Evolutionary conservation across 2,329 filamentous ascomycete genomes (phyloP).

Genomic region (Nothophoma quercina): DNA sequence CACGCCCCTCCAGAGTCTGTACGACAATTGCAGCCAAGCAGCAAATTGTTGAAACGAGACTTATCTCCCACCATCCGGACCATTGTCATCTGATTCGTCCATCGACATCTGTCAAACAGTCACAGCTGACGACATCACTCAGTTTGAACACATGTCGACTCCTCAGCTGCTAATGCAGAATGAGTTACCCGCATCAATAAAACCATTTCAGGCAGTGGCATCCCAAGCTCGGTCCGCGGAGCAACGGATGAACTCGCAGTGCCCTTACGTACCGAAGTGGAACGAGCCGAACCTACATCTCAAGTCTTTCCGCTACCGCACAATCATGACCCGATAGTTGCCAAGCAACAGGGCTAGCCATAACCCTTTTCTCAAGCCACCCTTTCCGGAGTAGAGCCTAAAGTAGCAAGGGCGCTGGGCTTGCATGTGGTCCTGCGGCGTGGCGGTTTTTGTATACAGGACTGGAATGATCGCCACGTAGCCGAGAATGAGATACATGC

Average conservation of each 20-base stretch:
- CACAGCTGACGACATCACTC: slow-evolving; percentile 1
- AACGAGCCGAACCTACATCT: slow-evolving; percentile 6
- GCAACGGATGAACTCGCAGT: background rate
- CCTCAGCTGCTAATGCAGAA: background rate
- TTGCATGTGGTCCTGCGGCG: slow-evolving; percentile 43
- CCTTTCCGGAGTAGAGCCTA: slow-evolving; percentile 12
- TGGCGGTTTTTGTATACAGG: slow-evolving; percentile 31
- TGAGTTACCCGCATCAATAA: background rate
- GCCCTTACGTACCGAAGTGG: slow-evolving; percentile 4
- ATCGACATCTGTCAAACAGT: background rate
- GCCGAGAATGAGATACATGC: slow-evolving; percentile 44
- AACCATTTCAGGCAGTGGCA: background rate
- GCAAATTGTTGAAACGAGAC: slow-evolving; percentile 19
- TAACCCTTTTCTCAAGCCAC: background rate
- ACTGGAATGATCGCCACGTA: slow-evolving; percentile 45
- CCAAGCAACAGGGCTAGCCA: slow-evolving; percentile 15
- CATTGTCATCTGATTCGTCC: background rate
- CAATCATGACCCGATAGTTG: slow-evolving; percentile 10
- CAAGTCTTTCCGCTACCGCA: slow-evolving; percentile 2
- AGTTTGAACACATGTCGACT: background rate
- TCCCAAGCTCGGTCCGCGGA: slow-evolving; percentile 4
- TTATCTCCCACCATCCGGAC: slow-evolving; percentile 9
- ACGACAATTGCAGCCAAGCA: slow-evolving; percentile 18
- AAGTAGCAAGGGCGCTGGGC: slow-evolving; percentile 21
- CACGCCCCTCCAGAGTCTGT: slow-evolving; percentile 21